Percentiles rank a stretch among this genome's conserved stretches.
These are phyloP conservation scores for Gilbertella persicaria DNA, from an alignment of 371 early-diverging fungal genomes.

Conservation along the genomic window DNA sequence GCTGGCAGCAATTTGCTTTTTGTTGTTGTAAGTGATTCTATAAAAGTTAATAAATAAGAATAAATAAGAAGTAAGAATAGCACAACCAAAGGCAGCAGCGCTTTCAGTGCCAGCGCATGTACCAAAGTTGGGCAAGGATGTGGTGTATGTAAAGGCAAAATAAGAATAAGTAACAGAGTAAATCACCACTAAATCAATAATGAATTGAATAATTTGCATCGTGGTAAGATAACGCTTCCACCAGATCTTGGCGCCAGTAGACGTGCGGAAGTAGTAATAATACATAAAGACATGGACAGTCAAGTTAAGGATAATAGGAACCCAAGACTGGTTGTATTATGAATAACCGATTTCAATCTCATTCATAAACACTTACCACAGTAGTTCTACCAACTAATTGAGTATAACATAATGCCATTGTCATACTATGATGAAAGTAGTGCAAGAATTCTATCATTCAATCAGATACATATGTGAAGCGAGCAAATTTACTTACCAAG, in stretches of 20 bases:
- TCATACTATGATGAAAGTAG: conserved; percentile 85
- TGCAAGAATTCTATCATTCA: conserved; percentile 73
- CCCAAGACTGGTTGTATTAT: conserved; percentile 57
- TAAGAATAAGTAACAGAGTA: conserved; percentile 76
- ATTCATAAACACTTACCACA: conserved; percentile 65
- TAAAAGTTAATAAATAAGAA: conserved; percentile 86
- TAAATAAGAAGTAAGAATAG: conserved; percentile 75
- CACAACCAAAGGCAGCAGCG: conserved; percentile 78
- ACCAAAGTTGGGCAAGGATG: conserved; percentile 65
- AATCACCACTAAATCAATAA: conserved; percentile 75
- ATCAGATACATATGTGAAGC: too few species aligned
- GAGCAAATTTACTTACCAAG: too few species aligned
- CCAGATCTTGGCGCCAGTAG: conserved; percentile 78
- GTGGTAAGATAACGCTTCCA: conserved; percentile 90
- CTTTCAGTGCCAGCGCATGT: conserved; percentile 73
- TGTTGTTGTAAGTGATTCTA: conserved; percentile 71
- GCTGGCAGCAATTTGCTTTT: conserved; percentile 10
- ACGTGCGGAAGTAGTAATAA: conserved; percentile 85
- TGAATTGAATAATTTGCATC: conserved; percentile 85
- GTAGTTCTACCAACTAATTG: conserved; percentile 74
- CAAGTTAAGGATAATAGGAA: conserved; percentile 77
- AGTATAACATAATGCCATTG: conserved; percentile 76
- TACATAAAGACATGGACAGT: conserved; percentile 88
- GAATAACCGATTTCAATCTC: background rate
- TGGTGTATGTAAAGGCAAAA: conserved; percentile 59